Evolutionary conservation across 129 eudicot genomes (phyloP), one percentile per base, ranked within the genome.

Genomic region (Erigeron canadensis): DNA sequence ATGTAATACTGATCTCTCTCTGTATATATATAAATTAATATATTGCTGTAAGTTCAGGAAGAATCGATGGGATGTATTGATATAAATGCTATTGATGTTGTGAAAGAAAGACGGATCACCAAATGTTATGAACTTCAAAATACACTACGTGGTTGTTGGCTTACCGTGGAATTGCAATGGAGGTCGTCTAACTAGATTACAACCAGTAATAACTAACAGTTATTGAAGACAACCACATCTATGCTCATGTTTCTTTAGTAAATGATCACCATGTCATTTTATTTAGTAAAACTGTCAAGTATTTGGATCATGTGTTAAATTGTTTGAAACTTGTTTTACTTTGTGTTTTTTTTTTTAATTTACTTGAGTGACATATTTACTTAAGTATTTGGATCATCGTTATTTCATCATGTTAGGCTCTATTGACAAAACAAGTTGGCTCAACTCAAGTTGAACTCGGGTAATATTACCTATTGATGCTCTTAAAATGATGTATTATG

Each of bases 101-200:
- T 86, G 28, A 50, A 12, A 59, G 84, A 78, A 65, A 89, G 82
- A 84, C 54, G 89, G 73, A 89, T 80, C 80, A 83, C 78, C 51
- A 83, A 88, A 66, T 75, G 73, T 61, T 83, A 85, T 69, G 60
- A 85, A 67, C 95, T 85, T 57, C 86, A 83, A 38, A 88, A 81
- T 80, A 77, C 83, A 22, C 84, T 79, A 73, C 81, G 80, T 62
- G 91, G 91, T 50, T 47, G 91, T 50, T 47, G 73, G 48, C 58
- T 88, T 83, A 84, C 81, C 82, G 80, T 88, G 58, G 91, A 83
- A 79, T 70, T 85, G 84, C 88, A 88, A 63, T 88, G 95, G 91
- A 81, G 88, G 59, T 67, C 95, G 51, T 65, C 77, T 55, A 16
- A 60, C 65, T 60, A 60, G 16, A 44, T 44, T 44, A 44, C 48